Percentiles rank a stretch among this genome's conserved stretches.
Evolutionary conservation across 1,284 basidiomycete genomes (phyloP).

Genomic region (Apiotrichum veenhuisii): DNA sequence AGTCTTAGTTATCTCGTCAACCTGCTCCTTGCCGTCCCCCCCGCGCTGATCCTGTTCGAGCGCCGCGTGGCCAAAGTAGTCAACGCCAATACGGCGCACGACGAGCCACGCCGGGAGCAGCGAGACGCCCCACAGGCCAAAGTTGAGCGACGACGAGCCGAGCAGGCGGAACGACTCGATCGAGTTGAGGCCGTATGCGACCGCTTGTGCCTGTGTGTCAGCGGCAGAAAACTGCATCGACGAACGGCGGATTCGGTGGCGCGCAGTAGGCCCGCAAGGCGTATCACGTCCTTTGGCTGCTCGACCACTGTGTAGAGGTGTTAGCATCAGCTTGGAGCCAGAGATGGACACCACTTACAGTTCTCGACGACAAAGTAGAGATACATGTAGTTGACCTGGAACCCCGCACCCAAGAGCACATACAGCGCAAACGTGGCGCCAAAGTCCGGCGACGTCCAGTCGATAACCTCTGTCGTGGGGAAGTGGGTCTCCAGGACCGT

Average conservation of each 20-base stretch:
- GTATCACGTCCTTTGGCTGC: background rate
- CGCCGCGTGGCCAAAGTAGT: background rate
- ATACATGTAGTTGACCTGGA: slow-evolving; percentile 10
- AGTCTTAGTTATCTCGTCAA: slow-evolving; percentile 2
- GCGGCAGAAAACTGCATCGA: background rate
- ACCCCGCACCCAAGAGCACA: slow-evolving; percentile 7
- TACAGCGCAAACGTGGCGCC: slow-evolving; percentile 14
- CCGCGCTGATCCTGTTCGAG: no score
- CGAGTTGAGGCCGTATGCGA: slow-evolving; percentile 4
- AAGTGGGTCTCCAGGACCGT: slow-evolving; percentile 8
- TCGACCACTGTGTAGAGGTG: background rate
- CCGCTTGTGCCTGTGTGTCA: slow-evolving; percentile 2
- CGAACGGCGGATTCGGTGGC: slow-evolving; percentile 6
- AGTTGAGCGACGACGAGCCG: slow-evolving; percentile 8
- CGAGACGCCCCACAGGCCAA: slow-evolving; percentile 8
- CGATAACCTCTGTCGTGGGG: background rate
- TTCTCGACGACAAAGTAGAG: slow-evolving; percentile 13
- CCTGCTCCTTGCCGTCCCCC: slow-evolving; percentile 2
- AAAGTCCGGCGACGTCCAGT: slow-evolving; percentile 6
- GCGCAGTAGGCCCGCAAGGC: slow-evolving; percentile 6
- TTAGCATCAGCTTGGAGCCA: background rate
- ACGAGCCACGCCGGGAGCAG: slow-evolving; percentile 10
- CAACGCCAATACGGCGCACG: slow-evolving; percentile 6
- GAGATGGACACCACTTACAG: background rate
- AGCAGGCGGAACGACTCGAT: slow-evolving; percentile 2